These are phyloP conservation scores for Primulina huaijiensis DNA, from an alignment of 257 asterid genomes.

Conservation along the genomic window DNA sequence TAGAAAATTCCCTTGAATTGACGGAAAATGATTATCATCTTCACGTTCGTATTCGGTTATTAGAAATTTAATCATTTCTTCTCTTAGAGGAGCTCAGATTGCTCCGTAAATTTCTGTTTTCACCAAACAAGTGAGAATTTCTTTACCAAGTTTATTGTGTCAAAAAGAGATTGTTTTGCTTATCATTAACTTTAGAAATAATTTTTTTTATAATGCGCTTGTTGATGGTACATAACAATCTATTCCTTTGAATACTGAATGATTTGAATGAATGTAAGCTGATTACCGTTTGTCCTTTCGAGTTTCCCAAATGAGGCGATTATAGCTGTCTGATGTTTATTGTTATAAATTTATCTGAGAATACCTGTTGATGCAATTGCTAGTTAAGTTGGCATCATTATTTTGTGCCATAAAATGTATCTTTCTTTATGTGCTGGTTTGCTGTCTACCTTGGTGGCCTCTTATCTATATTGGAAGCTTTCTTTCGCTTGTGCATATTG, in stretches of 20 bases:
- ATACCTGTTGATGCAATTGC: background rate
- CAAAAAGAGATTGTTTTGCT: too few relatives aligned
- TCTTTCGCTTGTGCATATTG: background rate
- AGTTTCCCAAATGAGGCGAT: background rate
- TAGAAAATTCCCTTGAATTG: background rate
- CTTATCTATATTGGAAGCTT: constrained; percentile 6
- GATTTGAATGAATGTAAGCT: background rate
- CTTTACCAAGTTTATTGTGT: background rate
- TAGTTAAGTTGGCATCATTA: background rate
- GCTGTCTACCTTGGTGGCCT: background rate
- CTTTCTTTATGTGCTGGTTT: background rate
- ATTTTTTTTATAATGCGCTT: too few relatives aligned
- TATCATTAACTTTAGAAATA: too few relatives aligned
- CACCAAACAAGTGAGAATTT: background rate
- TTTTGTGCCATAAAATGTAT: background rate
- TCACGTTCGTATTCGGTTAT: too few relatives aligned
- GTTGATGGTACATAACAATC: background rate
- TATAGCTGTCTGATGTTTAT: background rate
- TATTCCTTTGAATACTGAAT: background rate
- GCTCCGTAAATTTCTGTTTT: background rate
- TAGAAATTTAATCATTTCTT: background rate
- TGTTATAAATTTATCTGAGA: background rate
- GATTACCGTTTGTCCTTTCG: background rate
- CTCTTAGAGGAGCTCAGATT: background rate
- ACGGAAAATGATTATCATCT: background rate